Evolutionary conservation across 176 grass and related monocot genomes (phyloP).

Genomic region (Musa acuminata): DNA sequence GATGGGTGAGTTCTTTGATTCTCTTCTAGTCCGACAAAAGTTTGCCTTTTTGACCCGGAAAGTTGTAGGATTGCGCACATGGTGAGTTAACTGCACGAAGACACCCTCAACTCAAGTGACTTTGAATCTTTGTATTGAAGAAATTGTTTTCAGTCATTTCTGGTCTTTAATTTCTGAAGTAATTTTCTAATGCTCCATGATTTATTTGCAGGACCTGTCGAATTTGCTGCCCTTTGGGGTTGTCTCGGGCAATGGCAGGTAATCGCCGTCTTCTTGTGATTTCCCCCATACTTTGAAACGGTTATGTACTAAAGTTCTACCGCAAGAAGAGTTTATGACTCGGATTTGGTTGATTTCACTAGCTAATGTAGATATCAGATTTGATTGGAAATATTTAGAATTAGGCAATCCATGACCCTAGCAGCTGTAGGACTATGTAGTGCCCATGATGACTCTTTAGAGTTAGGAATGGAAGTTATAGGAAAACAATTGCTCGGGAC

Average conservation of each 20-base stretch:
- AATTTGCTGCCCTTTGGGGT: conserved; percentile 71
- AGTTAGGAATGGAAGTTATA: too few species aligned
- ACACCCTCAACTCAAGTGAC: too few species aligned
- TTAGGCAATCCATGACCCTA: too few species aligned
- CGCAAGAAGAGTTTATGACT: background rate
- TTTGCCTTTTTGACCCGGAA: background rate
- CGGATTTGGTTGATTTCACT: background rate
- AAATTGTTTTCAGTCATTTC: background rate
- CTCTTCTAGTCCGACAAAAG: background rate
- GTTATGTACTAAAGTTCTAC: background rate
- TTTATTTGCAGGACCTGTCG: conserved; percentile 47
- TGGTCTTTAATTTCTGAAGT: conserved; percentile 8
- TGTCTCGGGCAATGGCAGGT: conserved; percentile 91
- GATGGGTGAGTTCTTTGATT: conserved; percentile 34
- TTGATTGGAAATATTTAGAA: too few species aligned
- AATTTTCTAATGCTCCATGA: background rate
- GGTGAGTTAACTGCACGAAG: too few species aligned
- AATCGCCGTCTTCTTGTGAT: conserved; percentile 6
- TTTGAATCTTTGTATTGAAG: too few species aligned
- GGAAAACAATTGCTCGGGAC: too few species aligned
- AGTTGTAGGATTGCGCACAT: background rate
- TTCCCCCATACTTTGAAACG: background rate
- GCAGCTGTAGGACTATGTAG: too few species aligned
- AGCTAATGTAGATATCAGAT: too few species aligned
- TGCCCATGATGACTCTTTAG: too few species aligned